Percentiles rank a stretch among this genome's conserved stretches.
Evolutionary conservation across 2,329 filamentous ascomycete genomes (phyloP).

Genomic region (Atkinsonella hypoxylon): DNA sequence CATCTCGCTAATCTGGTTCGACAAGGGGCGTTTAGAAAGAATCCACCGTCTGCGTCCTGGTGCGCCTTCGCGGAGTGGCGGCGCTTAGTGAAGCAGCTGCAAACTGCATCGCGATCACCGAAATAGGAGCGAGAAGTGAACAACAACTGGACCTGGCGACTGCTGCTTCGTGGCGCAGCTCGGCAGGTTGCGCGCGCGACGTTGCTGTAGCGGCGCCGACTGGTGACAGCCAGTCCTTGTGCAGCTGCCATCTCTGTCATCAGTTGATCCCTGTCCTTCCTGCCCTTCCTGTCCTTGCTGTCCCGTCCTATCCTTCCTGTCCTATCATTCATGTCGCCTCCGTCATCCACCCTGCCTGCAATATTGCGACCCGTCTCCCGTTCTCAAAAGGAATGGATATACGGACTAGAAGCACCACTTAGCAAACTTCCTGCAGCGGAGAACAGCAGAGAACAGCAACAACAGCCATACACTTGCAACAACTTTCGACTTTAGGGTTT

Average conservation of each 20-base stretch:
- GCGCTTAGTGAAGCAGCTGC: not conserved
- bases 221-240: not conserved
- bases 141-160: not conserved
- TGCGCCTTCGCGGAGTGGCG: not conserved
- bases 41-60: not conserved
- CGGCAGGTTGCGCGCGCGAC: no score
- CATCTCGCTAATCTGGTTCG: not conserved
- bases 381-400: no score
- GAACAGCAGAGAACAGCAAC: no score
- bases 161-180: not conserved
- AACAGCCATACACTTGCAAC: not conserved
- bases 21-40: not conserved
- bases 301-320: not conserved
- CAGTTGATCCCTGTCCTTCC: not conserved
- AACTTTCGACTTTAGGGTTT: not conserved
- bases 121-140: not conserved
- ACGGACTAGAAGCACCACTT: no score
- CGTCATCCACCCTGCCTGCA: no score
- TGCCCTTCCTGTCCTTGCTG: not conserved
- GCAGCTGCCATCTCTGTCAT: not conserved
- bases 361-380: no score
- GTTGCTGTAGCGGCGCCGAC: not conserved
- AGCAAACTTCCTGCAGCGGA: no score
- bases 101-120: no score
- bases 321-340: not conserved